A percentile compares a stretch with the other conserved stretches of the same genome.
Evolutionary conservation across 2,329 filamentous ascomycete species (phyloP).

Genomic region (Ophiognomonia clavigignenti-juglandacearum): DNA sequence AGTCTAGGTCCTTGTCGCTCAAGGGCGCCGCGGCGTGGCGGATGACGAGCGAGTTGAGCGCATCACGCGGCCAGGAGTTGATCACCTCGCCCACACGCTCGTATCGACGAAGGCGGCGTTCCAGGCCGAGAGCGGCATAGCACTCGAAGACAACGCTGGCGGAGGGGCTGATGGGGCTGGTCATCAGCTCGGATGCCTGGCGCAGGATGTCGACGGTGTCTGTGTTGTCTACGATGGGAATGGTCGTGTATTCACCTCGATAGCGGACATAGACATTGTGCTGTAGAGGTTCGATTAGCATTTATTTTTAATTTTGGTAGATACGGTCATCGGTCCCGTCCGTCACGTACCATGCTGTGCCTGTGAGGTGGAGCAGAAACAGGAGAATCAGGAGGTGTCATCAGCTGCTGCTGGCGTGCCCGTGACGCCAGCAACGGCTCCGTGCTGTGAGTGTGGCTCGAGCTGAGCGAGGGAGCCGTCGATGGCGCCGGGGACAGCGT

Average conservation of each 20-base stretch:
- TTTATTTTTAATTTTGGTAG: no score
- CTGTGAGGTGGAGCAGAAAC: slow-evolving; percentile 77
- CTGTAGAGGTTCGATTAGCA: slow-evolving; percentile 21
- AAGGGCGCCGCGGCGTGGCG: slow-evolving; percentile 52
- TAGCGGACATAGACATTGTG: slow-evolving; percentile 70
- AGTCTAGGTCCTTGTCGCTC: slow-evolving; percentile 58
- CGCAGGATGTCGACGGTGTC: slow-evolving; percentile 69
- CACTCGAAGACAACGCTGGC: slow-evolving; percentile 72
- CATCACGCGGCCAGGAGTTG: slow-evolving; percentile 87
- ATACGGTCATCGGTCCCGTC: not conserved
- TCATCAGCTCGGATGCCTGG: slow-evolving; percentile 59
- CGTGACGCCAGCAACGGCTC: slow-evolving; percentile 20
- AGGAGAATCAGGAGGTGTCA: slow-evolving; percentile 41
- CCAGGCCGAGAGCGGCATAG: slow-evolving; percentile 70
- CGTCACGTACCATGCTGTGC: slow-evolving; percentile 63
- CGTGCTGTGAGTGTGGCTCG: slow-evolving; percentile 28
- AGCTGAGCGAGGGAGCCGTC: slow-evolving; percentile 26
- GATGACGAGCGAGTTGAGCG: slow-evolving; percentile 69
- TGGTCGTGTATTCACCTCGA: slow-evolving; percentile 60
- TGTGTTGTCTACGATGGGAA: slow-evolving; percentile 72
- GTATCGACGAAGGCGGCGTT: slow-evolving; percentile 78
- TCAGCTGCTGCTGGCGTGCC: slow-evolving; percentile 5
- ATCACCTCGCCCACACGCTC: slow-evolving; percentile 82
- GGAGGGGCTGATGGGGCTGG: slow-evolving; percentile 57
- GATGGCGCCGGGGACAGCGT: slow-evolving; percentile 29